A percentile compares a stretch with the other conserved stretches of the same genome.
Conservation (phyloP, 306 rosid species). For the Cucumis hystrix region DNA sequence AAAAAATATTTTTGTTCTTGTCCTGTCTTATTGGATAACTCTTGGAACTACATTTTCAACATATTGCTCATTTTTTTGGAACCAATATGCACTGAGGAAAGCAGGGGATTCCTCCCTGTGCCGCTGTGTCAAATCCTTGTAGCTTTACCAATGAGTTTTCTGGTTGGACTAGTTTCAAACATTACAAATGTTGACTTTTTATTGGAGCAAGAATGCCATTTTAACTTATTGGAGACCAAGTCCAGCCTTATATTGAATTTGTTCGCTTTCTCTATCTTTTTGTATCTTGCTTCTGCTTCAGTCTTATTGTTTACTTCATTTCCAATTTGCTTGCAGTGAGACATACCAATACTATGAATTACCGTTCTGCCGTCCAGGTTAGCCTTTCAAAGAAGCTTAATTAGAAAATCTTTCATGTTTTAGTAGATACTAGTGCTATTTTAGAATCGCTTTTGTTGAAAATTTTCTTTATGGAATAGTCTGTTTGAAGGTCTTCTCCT, state of each 20-base stretch:
- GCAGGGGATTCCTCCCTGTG: neutral
- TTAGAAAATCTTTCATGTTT: neutral
- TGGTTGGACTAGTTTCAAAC: neutral
- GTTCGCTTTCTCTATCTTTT: neutral
- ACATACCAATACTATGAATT: conserved; percentile 68
- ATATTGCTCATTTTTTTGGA: neutral
- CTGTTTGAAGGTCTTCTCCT: conserved; percentile 1
- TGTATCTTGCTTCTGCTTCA: neutral
- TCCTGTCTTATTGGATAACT: neutral
- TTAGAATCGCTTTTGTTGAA: neutral
- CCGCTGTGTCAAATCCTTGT: neutral
- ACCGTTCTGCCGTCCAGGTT: conserved; percentile 84
- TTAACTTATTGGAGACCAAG: neutral
- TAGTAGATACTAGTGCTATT: neutral
- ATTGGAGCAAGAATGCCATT: neutral
- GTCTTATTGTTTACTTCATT: conserved; percentile 10
- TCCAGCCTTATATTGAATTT: neutral
- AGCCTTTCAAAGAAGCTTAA: neutral
- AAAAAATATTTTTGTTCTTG: neutral
- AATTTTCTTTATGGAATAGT: neutral
- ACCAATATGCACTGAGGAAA: neutral
- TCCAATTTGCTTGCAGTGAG: conserved; percentile 36
- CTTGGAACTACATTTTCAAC: neutral
- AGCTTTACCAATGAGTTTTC: neutral
- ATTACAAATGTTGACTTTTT: neutral